Percentiles rank a stretch among this genome's conserved stretches.
Conservation (phyloP, 148 eudicot species). For the Mesembryanthemum crystallinum region DNA sequence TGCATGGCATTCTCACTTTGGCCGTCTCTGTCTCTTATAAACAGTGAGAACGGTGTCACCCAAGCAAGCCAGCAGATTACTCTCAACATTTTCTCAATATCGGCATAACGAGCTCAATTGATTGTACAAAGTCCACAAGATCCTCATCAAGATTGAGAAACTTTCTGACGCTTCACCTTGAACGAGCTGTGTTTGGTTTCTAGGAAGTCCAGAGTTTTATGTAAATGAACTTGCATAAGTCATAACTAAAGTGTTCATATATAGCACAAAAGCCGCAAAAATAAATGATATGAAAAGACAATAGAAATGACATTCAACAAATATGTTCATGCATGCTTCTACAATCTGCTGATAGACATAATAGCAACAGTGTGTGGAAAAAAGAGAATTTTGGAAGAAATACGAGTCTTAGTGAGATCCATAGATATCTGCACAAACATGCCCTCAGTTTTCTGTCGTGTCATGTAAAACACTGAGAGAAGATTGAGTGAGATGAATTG, state of each 20-base stretch:
- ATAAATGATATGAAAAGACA: background rate
- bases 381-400: background rate
- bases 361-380: background rate
- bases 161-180: background rate
- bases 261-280: conserved; percentile 1
- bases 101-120: background rate
- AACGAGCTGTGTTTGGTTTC: background rate
- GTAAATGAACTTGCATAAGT: conserved; percentile 4
- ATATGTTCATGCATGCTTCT: background rate
- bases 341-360: background rate
- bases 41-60: background rate
- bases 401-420: background rate
- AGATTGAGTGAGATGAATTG: no score
- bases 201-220: background rate
- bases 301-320: background rate
- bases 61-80: background rate
- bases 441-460: background rate
- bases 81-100: background rate
- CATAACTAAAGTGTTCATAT: background rate
- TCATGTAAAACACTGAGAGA: no score
- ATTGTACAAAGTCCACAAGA: background rate
- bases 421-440: background rate
- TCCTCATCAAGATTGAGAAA: background rate
- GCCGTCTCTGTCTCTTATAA: background rate
- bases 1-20: background rate